These are phyloP conservation scores for Aschersonia sp. DNA, from an alignment of 2,329 filamentous ascomycete genomes.

Conservation along the genomic window DNA sequence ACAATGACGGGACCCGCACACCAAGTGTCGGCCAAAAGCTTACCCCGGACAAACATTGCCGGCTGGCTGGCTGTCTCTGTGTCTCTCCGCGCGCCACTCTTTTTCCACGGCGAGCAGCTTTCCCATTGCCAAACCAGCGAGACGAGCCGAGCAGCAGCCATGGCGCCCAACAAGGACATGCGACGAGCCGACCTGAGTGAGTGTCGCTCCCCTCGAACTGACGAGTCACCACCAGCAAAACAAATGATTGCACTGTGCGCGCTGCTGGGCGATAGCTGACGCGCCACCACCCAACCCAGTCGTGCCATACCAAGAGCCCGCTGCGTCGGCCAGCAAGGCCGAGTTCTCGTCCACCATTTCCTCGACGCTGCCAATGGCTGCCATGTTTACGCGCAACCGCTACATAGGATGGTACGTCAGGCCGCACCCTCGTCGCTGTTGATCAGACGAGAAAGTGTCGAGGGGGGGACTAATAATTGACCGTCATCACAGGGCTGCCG, in stretches of 20 bases:
- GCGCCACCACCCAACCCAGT: conserved; percentile 32
- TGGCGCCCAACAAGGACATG: conserved; percentile 29
- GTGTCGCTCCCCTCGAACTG: background rate
- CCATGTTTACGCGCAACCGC: conserved; percentile 86
- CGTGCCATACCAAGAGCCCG: conserved; percentile 74
- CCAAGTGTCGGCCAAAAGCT: too few relatives aligned
- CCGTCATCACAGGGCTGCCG: conserved; percentile 41
- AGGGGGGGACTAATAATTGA: conserved; percentile 2
- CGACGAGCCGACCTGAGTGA: conserved; percentile 28
- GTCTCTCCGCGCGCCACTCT: too few relatives aligned
- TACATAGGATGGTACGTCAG: conserved; percentile 47
- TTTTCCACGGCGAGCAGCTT: too few relatives aligned
- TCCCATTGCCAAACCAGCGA: background rate
- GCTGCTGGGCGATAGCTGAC: background rate
- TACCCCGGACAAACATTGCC: too few relatives aligned
- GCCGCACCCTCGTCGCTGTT: background rate
- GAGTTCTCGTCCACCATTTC: conserved; percentile 60
- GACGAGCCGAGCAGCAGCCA: conserved; percentile 8
- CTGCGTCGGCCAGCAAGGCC: conserved; percentile 43
- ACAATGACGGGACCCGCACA: too few relatives aligned
- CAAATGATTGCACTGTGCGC: too few relatives aligned
- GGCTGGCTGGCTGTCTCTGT: too few relatives aligned
- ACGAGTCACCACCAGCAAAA: background rate
- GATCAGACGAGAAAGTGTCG: background rate
- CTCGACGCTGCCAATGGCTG: conserved; percentile 86